Evolutionary conservation across 768 basidiomycete genomes (phyloP), one percentile per base, ranked within the genome.

Genomic region (Roridomyces roridus): DNA sequence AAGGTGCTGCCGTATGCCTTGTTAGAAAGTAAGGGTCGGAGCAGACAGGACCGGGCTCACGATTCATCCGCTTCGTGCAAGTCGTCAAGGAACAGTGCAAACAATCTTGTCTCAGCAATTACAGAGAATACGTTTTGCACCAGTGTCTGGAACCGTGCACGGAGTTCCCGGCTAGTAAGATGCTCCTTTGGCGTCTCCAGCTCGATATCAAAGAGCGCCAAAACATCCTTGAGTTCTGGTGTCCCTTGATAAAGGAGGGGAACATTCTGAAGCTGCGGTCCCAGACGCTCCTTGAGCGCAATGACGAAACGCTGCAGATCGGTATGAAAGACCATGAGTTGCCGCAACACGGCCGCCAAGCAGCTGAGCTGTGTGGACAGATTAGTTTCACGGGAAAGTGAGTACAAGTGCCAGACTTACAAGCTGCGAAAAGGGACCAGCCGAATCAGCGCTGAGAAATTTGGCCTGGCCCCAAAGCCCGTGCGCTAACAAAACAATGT

Each of bases 381-480:
- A 46, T 65, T 6, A 64, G 50, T 56, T 43, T 36, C 18, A 8
- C 50, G 43, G 2, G 43, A 26, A n/a, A 45, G 35, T 24, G 35
- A 15, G 14, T 12, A 20, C 18, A 36, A 34, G 48, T 24, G 39
- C 25, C n/a, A 20, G 3, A 66, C 78, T 57, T 63, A 86, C 85
- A 63, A 91, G 67, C 0, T 87, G 85, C 14, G 85, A 79, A 66
- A 89, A 91, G 15, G 89, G 89, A 4, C 87, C 85, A 3, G 86
- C 82, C 1, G 61, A 59, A 50, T 87, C 84, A 6, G 79, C 76
- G 45, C 75, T 81, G 62, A 87, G 84, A 59, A 89, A 89, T 70
- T 89, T 89, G 7, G 88, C 87, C 59, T 89, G 87, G 14, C 88
- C 88, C 88, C 88, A 91, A 6, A 89, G 77, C 5, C 88, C 88